phyloP scores from a whole-genome alignment of 495 filamentous ascomycete genomes.

The Tetracladium marchalianum region DNA sequence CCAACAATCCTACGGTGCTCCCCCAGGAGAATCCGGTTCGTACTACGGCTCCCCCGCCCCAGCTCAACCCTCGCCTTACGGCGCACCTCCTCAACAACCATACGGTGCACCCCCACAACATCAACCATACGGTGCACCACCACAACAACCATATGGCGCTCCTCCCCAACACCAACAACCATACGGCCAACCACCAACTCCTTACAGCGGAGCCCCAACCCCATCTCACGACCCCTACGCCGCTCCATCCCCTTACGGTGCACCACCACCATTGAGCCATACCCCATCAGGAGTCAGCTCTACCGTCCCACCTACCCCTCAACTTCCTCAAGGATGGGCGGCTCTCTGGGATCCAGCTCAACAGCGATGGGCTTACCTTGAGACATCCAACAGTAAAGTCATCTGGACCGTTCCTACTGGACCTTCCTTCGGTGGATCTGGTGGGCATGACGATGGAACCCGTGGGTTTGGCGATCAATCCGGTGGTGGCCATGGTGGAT shows the following conservation, averaged over 20 bases:
- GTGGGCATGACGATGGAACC: not conserved
- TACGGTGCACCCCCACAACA: too few relatives aligned
- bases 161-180: not conserved
- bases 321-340: slow-evolving; percentile 4
- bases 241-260: not conserved
- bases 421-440: not conserved
- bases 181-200: not conserved
- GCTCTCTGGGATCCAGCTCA: slow-evolving; percentile 6
- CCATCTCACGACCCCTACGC: slow-evolving; percentile 1
- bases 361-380: slow-evolving; percentile 6
- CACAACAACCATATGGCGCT: not conserved
- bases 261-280: slow-evolving; percentile 2
- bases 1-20: not conserved
- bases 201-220: slow-evolving; percentile 3
- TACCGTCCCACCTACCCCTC: slow-evolving; percentile 1
- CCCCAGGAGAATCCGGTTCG: not conserved
- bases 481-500: not conserved
- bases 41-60: not conserved
- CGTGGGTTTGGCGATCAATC: not conserved
- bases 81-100: not conserved
- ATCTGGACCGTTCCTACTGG: slow-evolving; percentile 4
- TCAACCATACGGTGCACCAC: not conserved
- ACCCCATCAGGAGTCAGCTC: not conserved
- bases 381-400: not conserved
- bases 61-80: not conserved